Conservation (phyloP, 305 asterid genomes). For the Fraxinus velutina region DNA sequence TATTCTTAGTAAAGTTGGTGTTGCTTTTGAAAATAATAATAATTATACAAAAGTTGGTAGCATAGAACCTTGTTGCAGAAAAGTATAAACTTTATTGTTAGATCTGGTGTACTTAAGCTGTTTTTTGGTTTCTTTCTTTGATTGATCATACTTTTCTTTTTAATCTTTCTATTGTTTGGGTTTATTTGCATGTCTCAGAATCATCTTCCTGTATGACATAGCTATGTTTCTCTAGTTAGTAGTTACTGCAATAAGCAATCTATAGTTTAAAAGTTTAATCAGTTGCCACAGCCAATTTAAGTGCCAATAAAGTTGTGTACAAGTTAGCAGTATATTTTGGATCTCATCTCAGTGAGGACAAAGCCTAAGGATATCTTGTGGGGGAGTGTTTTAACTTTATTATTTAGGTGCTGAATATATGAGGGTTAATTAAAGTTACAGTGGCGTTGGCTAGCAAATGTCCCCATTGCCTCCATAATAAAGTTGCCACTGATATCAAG, state of each 20-base stretch:
- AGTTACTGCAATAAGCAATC: background rate
- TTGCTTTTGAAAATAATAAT: background rate
- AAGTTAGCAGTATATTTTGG: background rate
- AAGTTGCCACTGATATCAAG: background rate
- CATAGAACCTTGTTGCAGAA: background rate
- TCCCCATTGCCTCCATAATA: background rate
- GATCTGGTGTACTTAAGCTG: background rate
- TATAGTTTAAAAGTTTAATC: background rate
- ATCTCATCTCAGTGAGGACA: background rate
- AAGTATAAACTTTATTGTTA: background rate
- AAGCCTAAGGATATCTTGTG: background rate
- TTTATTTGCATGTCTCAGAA: background rate
- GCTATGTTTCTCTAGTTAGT: background rate
- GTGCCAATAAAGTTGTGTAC: background rate
- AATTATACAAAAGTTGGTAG: constrained; percentile 1
- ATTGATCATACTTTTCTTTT: background rate
- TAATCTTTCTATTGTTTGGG: background rate
- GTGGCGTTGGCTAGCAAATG: background rate
- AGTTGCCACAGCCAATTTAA: background rate
- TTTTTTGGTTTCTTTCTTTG: background rate
- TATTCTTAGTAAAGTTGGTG: constrained; percentile 3
- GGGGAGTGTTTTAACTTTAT: background rate
- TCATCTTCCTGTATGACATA: background rate
- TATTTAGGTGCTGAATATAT: background rate
- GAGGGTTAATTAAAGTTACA: background rate